Conservation (phyloP, 306 rosid genomes). For the Gastrolobium villosum region DNA sequence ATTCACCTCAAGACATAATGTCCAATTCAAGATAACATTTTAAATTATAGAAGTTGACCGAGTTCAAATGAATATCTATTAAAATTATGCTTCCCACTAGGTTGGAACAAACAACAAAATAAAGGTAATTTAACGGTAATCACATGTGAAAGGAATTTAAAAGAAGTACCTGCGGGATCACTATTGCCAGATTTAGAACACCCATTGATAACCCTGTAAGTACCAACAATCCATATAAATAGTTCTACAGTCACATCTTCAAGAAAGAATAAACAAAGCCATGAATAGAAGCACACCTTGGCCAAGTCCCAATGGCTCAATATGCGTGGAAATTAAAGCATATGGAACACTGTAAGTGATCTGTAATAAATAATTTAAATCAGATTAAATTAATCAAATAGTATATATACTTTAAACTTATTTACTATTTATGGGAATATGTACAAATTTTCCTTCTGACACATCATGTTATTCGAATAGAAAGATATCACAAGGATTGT, state of each 20-base stretch:
- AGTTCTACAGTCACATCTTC: slow-evolving; percentile 36
- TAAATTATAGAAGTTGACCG: slow-evolving; percentile 10
- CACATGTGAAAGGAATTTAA: slow-evolving; percentile 24
- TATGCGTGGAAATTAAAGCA: slow-evolving; percentile 82
- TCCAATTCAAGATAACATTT: slow-evolving; percentile 15
- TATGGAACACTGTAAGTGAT: slow-evolving; percentile 94
- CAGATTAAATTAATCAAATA: slow-evolving; percentile 42
- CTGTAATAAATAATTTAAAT: slow-evolving; percentile 58
- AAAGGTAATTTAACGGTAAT: slow-evolving; percentile 19
- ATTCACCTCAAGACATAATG: neutral
- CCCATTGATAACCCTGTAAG: slow-evolving; percentile 94
- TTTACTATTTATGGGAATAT: slow-evolving; percentile 15
- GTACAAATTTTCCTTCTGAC: slow-evolving; percentile 35
- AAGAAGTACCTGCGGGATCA: slow-evolving; percentile 87
- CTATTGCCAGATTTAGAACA: slow-evolving; percentile 92
- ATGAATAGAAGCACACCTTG: slow-evolving; percentile 69
- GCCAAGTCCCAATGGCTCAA: slow-evolving; percentile 92
- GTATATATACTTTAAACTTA: slow-evolving; percentile 26
- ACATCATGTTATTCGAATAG: slow-evolving; percentile 11
- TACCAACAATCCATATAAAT: slow-evolving; percentile 52
- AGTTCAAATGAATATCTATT: slow-evolving; percentile 31
- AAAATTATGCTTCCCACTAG: slow-evolving; percentile 17
- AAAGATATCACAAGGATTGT: slow-evolving; percentile 32
- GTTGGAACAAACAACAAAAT: neutral
- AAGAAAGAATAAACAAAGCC: slow-evolving; percentile 40